These are phyloP conservation scores for Termitomyces sp. DNA, from an alignment of 768 basidiomycete species.

Conservation along the genomic window DNA sequence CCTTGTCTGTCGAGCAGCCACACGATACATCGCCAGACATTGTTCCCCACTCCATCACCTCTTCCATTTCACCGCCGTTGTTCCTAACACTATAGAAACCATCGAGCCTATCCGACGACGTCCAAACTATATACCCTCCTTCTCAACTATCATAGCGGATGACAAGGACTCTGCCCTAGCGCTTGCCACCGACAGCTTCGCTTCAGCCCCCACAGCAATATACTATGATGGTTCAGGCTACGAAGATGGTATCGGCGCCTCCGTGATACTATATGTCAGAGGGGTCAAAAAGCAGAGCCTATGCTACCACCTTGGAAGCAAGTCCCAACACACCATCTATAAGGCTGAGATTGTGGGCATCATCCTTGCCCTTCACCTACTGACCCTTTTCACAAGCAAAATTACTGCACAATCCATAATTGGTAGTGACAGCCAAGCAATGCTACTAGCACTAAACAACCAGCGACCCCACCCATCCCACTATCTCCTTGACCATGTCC, in stretches of 20 bases:
- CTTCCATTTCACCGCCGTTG: no score
- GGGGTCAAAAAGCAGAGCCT: no score
- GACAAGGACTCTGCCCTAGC: no score
- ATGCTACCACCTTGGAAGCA: background rate
- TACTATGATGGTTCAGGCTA: slow-evolving; percentile 8
- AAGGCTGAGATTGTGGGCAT: background rate
- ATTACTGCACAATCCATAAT: background rate
- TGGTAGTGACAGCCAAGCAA: background rate
- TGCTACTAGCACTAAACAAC: background rate
- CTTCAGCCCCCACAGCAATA: background rate
- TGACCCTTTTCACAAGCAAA: background rate
- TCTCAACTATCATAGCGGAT: no score
- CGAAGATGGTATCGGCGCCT: background rate
- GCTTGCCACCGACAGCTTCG: no score
- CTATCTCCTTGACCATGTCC: background rate
- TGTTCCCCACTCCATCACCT: no score
- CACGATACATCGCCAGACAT: no score
- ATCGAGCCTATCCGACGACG: no score
- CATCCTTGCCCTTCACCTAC: background rate
- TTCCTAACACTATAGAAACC: no score
- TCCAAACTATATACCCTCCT: background rate
- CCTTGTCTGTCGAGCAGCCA: no score
- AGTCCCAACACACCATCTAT: background rate
- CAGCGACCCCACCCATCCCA: background rate
- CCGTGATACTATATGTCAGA: background rate